Conservation (phyloP, 345 rosid genomes). For the Eutrema japonicum region DNA sequence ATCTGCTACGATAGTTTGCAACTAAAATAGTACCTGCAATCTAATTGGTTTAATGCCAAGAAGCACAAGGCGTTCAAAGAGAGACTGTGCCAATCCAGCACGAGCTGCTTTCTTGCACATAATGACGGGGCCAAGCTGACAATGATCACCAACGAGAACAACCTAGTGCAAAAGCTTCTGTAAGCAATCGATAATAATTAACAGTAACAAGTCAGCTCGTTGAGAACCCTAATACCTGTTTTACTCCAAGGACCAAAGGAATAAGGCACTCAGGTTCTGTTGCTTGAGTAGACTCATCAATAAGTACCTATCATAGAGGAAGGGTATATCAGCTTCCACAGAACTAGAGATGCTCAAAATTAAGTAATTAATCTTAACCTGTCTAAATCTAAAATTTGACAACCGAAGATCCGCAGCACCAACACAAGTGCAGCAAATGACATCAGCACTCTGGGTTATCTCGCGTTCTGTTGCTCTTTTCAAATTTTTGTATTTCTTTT, state of each 20-base stretch:
- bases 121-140: constrained; percentile 99
- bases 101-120: constrained; percentile 99
- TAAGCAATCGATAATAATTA: constrained; percentile 29
- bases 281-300: constrained; percentile 99
- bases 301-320: constrained; percentile 72
- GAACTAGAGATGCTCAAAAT: constrained; percentile 12
- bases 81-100: constrained; percentile 97
- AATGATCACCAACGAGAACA: constrained; percentile 99
- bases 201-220: constrained; percentile 11
- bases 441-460: constrained; percentile 99
- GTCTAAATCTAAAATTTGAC: constrained; percentile 96
- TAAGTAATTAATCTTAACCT: constrained; percentile 55
- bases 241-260: constrained; percentile 97
- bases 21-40: constrained; percentile 71
- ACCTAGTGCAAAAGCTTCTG: constrained; percentile 52
- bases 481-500: constrained; percentile 94
- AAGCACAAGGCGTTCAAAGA: constrained; percentile 93
- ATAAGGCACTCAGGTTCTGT: constrained; percentile 99
- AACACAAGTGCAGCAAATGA: constrained; percentile 98
- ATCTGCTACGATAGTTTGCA: constrained; percentile 17
- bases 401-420: constrained; percentile 99
- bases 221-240: constrained; percentile 66
- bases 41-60: constrained; percentile 99
- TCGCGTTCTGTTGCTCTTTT: constrained; percentile 98
- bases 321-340: constrained; percentile 38